These are phyloP conservation scores for Pichia californica DNA, from an alignment of 805 yeast genomes.

Conservation along the genomic window DNA sequence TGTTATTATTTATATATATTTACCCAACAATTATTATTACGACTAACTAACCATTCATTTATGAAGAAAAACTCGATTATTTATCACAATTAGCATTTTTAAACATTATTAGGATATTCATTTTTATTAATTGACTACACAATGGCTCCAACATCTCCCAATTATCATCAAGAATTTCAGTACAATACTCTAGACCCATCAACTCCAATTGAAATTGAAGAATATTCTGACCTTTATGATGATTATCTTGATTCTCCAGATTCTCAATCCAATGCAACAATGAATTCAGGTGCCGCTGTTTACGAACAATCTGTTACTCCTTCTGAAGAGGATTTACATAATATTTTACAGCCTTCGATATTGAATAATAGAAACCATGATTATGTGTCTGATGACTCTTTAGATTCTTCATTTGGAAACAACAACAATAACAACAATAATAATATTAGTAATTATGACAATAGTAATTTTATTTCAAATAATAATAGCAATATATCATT, in stretches of 20 bases:
- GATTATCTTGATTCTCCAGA: conserved; percentile 20
- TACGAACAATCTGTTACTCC: conserved; percentile 9
- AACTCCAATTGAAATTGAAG: conserved; percentile 12
- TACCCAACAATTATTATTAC: no score
- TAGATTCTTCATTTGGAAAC: conserved; percentile 8
- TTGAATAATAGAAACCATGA: not conserved
- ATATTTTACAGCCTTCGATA: not conserved
- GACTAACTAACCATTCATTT: no score
- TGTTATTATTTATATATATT: no score
- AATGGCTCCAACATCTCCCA: not conserved
- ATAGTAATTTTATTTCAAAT: not conserved
- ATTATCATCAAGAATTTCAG: not conserved
- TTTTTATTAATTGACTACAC: no score
- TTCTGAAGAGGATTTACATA: not conserved
- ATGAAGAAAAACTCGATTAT: no score
- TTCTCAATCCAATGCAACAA: not conserved
- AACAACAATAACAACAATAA: not conserved
- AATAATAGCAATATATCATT: no score
- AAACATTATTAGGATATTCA: no score
- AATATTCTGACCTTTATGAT: conserved; percentile 25
- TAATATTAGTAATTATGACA: no score
- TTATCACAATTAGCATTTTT: no score
- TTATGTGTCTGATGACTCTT: conserved; percentile 5
- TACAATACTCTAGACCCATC: conserved; percentile 12
- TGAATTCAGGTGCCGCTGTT: conserved; percentile 10